These are phyloP conservation scores for Tribonema minus DNA, from an alignment of 108 stramenopile species.

Conservation along the genomic window DNA sequence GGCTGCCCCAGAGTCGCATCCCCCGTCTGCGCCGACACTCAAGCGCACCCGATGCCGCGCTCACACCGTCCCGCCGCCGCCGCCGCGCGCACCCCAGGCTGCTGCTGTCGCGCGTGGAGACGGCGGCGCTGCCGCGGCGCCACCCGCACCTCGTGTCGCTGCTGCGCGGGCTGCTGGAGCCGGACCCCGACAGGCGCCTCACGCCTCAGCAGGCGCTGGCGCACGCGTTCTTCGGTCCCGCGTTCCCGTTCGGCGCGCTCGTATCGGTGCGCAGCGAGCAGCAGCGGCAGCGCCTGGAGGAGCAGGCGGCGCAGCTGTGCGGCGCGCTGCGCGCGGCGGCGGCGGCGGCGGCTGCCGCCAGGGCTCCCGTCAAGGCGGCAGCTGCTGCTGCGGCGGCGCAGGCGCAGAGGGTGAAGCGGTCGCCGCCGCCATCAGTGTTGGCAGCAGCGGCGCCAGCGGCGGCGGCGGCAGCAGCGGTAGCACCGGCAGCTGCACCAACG, in stretches of 20 bases:
- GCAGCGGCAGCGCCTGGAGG: no score
- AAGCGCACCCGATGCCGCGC: not conserved
- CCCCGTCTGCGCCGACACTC: no score
- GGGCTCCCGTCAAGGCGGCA: not conserved
- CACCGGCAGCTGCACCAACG: conserved; percentile 3
- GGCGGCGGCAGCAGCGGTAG: no score
- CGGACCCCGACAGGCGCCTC: conserved; percentile 27
- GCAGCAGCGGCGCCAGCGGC: not conserved
- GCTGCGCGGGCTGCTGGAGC: conserved; percentile 11
- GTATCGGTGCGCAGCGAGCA: not conserved
- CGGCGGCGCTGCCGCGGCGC: not conserved
- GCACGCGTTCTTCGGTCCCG: conserved; percentile 30
- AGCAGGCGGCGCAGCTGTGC: not conserved
- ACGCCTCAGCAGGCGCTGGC: conserved; percentile 31
- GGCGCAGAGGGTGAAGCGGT: not conserved
- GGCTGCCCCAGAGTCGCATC: no score
- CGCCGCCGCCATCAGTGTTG: not conserved
- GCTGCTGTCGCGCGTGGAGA: not conserved
- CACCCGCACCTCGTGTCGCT: conserved; percentile 17
- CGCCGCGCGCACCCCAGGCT: not conserved
- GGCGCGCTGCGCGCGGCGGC: not conserved
- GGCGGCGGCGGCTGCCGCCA: conserved; percentile 1
- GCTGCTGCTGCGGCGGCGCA: not conserved
- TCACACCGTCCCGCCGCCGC: not conserved
- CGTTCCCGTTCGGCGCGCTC: conserved; percentile 9